Evolutionary conservation across 768 basidiomycete genomes (phyloP).

Genomic region (Suillus weaverae): DNA sequence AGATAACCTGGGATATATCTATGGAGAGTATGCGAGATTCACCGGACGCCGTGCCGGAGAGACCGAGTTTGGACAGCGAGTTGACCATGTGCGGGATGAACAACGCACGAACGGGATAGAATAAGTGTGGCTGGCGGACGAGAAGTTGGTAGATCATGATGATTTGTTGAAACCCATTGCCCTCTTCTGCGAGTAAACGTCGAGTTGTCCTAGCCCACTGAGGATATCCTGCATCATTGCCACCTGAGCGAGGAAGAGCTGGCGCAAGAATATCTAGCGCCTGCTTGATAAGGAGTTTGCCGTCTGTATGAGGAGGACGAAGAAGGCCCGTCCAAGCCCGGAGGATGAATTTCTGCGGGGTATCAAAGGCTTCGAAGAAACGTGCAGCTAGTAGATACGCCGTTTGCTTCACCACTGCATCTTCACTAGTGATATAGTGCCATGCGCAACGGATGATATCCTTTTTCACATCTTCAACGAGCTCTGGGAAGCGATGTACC

Average conservation of each 20-base stretch:
- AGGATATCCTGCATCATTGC: slow-evolving; percentile 58
- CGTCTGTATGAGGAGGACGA: slow-evolving; percentile 77
- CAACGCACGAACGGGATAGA: slow-evolving; percentile 88
- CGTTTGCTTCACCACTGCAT: slow-evolving; percentile 89
- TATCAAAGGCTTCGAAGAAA: slow-evolving; percentile 88
- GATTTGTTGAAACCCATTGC: slow-evolving; percentile 63
- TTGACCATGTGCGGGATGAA: slow-evolving; percentile 95
- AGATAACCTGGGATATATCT: slow-evolving; percentile 89
- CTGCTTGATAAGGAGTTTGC: slow-evolving; percentile 72
- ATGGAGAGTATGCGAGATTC: slow-evolving; percentile 88
- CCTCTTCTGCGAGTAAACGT: slow-evolving; percentile 86
- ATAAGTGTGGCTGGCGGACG: slow-evolving; percentile 85
- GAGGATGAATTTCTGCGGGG: slow-evolving; percentile 87
- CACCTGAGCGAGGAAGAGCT: slow-evolving; percentile 66
- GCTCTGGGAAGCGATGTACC: slow-evolving; percentile 78
- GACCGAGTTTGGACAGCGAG: slow-evolving; percentile 85
- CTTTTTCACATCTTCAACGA: slow-evolving; percentile 82
- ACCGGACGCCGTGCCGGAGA: slow-evolving; percentile 62
- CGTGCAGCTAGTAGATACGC: slow-evolving; percentile 88
- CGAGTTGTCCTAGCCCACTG: slow-evolving; percentile 88
- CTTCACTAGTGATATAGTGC: slow-evolving; percentile 83
- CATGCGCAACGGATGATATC: slow-evolving; percentile 94
- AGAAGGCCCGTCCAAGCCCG: slow-evolving; percentile 90
- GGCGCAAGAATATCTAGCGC: slow-evolving; percentile 87
- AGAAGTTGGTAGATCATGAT: slow-evolving; percentile 89